These are phyloP conservation scores for Begonia masoniana DNA, from an alignment of 306 rosid species.

Conservation along the genomic window DNA sequence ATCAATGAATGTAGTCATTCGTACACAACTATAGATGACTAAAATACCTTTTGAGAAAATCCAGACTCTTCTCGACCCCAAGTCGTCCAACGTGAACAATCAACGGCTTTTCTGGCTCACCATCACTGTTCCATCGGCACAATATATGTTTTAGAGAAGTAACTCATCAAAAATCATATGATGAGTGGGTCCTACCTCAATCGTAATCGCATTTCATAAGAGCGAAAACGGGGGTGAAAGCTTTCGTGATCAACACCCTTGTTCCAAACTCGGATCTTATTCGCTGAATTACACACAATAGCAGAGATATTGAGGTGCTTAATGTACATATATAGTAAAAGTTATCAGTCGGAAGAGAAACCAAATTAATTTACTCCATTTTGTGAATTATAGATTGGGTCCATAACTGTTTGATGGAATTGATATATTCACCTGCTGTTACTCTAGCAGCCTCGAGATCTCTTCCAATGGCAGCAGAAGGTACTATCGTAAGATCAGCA, in stretches of 20 bases:
- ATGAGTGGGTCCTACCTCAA: slow-evolving; percentile 38
- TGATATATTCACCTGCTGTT: slow-evolving; percentile 55
- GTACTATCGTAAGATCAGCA: slow-evolving; percentile 95
- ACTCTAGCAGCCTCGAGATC: slow-evolving; percentile 73
- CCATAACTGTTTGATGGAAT: neutral
- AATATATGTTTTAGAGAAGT: too few species aligned
- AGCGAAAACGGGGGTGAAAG: slow-evolving; percentile 70
- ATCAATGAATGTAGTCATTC: too few species aligned
- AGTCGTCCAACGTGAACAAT: slow-evolving; percentile 91
- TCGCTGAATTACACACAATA: slow-evolving; percentile 38
- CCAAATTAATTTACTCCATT: too few species aligned
- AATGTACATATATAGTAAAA: too few species aligned
- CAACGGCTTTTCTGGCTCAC: slow-evolving; percentile 86
- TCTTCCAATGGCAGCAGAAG: slow-evolving; percentile 80
- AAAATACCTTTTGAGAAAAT: slow-evolving; percentile 58
- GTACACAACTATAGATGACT: too few species aligned
- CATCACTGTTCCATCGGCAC: slow-evolving; percentile 30
- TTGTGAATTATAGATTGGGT: neutral
- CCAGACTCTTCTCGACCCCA: slow-evolving; percentile 97
- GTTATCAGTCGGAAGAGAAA: too few species aligned
- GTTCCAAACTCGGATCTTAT: slow-evolving; percentile 91
- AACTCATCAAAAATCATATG: neutral
- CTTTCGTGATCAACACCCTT: slow-evolving; percentile 95
- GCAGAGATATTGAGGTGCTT: too few species aligned
- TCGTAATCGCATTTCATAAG: slow-evolving; percentile 76